These are phyloP conservation scores for Yarrowia sp. DNA, from an alignment of 805 yeast species.

Conservation along the genomic window DNA sequence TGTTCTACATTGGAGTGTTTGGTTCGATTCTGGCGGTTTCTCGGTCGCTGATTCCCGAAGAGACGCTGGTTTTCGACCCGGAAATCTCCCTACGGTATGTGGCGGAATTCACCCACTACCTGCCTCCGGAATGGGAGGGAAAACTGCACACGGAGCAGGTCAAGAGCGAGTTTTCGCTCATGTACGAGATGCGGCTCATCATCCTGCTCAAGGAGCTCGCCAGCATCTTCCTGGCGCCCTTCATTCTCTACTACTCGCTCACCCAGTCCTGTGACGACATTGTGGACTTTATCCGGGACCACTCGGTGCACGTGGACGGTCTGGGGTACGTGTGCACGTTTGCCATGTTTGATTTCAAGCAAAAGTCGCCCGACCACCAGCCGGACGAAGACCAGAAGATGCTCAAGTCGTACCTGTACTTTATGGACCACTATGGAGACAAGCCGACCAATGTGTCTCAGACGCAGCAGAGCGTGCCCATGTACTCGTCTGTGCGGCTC, in stretches of 20 bases:
- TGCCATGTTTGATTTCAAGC: conserved; percentile 87
- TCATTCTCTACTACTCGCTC: conserved; percentile 83
- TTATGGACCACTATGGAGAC: conserved; percentile 79
- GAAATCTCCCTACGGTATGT: conserved; percentile 83
- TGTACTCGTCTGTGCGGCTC: conserved; percentile 31
- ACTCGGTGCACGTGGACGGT: conserved; percentile 89
- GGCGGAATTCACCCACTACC: conserved; percentile 86
- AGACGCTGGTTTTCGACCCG: conserved; percentile 84
- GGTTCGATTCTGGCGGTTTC: conserved; percentile 90
- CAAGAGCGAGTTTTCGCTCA: conserved; percentile 77
- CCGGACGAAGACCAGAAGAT: conserved; percentile 71
- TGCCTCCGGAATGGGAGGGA: conserved; percentile 88
- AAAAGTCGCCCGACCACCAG: conserved; percentile 40
- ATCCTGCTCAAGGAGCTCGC: conserved; percentile 78
- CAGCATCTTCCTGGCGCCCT: conserved; percentile 84
- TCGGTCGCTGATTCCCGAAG: conserved; percentile 70
- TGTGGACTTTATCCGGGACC: conserved; percentile 89
- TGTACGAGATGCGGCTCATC: conserved; percentile 76
- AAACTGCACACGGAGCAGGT: conserved; percentile 83
- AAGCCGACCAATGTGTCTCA: conserved; percentile 13
- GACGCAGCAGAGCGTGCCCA: conserved; percentile 2
- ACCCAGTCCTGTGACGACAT: conserved; percentile 76
- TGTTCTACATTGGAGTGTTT: conserved; percentile 85
- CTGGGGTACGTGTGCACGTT: conserved; percentile 92
- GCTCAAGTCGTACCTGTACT: conserved; percentile 88